Evolutionary conservation across 495 filamentous ascomycete genomes (phyloP).

Genomic region (Neurospora tetrasperma): DNA sequence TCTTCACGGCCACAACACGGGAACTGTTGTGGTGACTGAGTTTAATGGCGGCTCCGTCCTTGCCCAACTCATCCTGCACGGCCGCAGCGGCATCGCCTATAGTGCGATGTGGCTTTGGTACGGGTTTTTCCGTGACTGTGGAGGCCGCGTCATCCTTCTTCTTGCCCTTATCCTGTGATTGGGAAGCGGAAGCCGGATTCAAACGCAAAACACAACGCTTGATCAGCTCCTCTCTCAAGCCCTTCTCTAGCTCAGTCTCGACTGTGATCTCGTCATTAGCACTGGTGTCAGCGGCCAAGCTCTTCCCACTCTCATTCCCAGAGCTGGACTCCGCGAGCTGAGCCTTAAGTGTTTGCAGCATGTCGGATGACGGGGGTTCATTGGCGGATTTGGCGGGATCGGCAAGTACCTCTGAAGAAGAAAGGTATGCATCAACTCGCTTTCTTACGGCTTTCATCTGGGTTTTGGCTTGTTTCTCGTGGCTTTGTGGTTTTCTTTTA

Average conservation of each 20-base stretch:
- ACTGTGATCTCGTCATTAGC: no score
- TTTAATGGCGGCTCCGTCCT: no score
- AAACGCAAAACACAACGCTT: no score
- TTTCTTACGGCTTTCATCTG: neutral
- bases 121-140: neutral
- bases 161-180: neutral
- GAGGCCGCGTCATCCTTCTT: neutral
- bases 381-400: neutral
- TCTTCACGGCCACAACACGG: no score
- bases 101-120: neutral
- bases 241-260: neutral
- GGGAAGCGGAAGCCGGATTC: neutral
- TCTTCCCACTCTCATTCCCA: no score
- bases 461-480: neutral
- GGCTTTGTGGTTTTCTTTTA: neutral
- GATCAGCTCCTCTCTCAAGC: neutral
- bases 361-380: neutral
- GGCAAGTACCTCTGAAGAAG: neutral
- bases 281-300: no score
- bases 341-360: no score
- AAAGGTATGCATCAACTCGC: neutral
- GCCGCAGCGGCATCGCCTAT: neutral
- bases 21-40: no score
- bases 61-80: neutral
- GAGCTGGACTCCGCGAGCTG: no score